These are phyloP conservation scores for Rhodamnia argentea DNA, from an alignment of 345 rosid genomes.

Conservation along the genomic window DNA sequence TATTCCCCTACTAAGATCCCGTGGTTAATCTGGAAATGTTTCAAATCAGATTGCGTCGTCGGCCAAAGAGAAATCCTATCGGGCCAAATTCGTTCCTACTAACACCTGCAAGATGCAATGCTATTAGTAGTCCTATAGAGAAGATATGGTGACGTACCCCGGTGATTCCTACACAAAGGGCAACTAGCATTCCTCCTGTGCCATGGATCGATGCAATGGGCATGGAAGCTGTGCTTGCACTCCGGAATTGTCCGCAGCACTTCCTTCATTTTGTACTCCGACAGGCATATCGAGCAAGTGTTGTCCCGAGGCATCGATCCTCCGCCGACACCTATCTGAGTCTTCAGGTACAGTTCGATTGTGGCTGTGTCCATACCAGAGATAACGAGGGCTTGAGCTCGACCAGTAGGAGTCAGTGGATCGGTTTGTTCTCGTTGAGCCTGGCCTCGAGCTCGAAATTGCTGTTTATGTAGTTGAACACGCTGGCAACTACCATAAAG, in stretches of 20 bases:
- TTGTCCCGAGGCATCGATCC: slow-evolving; percentile 34
- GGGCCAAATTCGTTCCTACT: too few relatives aligned
- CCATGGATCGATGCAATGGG: slow-evolving; percentile 56
- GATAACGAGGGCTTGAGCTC: background rate
- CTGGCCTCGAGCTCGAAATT: background rate
- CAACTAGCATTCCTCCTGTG: slow-evolving; percentile 41
- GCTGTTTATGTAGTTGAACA: background rate
- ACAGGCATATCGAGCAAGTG: slow-evolving; percentile 44
- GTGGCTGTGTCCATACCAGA: slow-evolving; percentile 2
- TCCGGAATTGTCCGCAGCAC: slow-evolving; percentile 41
- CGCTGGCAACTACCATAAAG: background rate
- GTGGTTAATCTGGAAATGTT: too few relatives aligned
- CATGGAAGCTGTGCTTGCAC: slow-evolving; percentile 63
- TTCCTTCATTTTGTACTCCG: slow-evolving; percentile 47
- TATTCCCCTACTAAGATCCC: too few relatives aligned
- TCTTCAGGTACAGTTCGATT: slow-evolving; percentile 12
- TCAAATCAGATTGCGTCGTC: too few relatives aligned
- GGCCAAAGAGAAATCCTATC: too few relatives aligned
- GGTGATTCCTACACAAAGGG: slow-evolving; percentile 54
- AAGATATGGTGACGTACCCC: background rate
- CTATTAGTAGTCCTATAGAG: too few relatives aligned
- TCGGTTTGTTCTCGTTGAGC: background rate
- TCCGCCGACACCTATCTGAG: slow-evolving; percentile 34
- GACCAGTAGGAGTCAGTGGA: background rate
- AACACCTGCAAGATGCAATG: too few relatives aligned